These are phyloP conservation scores for Myochromella boudieri DNA, from an alignment of 768 basidiomycete species.

Conservation along the genomic window DNA sequence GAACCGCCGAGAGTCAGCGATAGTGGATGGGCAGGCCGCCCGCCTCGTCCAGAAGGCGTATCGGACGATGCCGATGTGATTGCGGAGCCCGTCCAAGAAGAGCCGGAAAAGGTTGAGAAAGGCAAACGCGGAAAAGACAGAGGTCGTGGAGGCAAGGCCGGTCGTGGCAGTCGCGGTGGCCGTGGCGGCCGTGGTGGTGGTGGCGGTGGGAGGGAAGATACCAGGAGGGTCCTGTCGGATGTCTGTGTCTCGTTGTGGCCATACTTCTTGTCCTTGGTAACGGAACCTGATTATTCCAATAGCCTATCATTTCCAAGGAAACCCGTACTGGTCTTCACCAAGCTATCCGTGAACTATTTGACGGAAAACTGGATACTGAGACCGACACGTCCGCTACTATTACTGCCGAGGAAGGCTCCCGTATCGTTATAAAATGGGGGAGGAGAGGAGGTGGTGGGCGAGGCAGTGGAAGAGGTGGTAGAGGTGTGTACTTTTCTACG, in stretches of 20 bases:
- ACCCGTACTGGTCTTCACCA: conserved; percentile 83
- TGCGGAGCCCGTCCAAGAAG: conserved; percentile 21
- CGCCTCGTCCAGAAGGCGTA: conserved; percentile 27
- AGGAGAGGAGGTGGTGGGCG: conserved; percentile 48
- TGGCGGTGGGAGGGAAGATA: conserved; percentile 52
- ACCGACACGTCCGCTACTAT: conserved; percentile 57
- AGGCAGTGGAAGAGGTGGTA: conserved; percentile 46
- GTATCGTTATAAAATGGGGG: conserved; percentile 81
- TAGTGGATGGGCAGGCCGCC: conserved; percentile 67
- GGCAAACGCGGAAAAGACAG: conserved; percentile 41
- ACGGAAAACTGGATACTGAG: conserved; percentile 82
- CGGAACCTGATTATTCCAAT: conserved; percentile 16
- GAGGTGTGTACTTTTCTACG: conserved; percentile 23
- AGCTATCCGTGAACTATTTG: conserved; percentile 75
- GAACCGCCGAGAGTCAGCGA: conserved; percentile 75
- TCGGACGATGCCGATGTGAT: conserved; percentile 9
- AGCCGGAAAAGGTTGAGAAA: conserved; percentile 24
- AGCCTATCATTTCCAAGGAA: conserved; percentile 85
- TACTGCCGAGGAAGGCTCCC: conserved; percentile 63
- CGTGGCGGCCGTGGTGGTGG: conserved; percentile 40
- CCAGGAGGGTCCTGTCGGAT: conserved; percentile 77
- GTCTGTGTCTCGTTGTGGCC: conserved; percentile 46
- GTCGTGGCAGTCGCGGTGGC: conserved; percentile 40
- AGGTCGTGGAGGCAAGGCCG: conserved; percentile 45
- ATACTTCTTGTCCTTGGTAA: conserved; percentile 10